phyloP scores from a whole-genome alignment of 257 asterid species.

The Nemophila menziesii region DNA sequence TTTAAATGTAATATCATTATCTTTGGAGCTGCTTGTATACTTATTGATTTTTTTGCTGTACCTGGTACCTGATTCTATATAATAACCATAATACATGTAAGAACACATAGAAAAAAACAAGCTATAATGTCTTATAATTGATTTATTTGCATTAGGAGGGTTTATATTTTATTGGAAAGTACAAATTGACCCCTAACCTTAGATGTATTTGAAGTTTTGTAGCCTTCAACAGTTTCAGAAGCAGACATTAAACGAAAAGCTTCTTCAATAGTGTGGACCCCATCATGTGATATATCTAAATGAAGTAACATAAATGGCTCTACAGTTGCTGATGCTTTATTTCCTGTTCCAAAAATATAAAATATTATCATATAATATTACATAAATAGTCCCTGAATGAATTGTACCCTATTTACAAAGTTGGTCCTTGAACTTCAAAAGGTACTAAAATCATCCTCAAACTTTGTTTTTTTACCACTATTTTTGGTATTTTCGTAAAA shows the following conservation, averaged over 20 bases:
- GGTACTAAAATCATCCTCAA: too few species aligned
- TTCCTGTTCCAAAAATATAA: conserved; percentile 46
- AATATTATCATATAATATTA: too few species aligned
- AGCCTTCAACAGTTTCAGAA: conserved; percentile 77
- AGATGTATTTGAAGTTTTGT: conserved; percentile 53
- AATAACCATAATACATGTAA: background rate
- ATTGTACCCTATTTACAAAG: too few species aligned
- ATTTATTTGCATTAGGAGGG: too few species aligned
- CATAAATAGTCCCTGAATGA: background rate
- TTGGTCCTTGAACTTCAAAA: too few species aligned
- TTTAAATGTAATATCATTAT: conserved; percentile 78
- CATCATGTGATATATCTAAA: conserved; percentile 70
- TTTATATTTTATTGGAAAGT: background rate
- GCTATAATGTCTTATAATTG: background rate
- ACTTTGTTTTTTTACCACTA: too few species aligned
- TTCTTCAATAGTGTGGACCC: conserved; percentile 59
- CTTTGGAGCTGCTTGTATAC: conserved; percentile 63
- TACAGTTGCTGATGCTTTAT: conserved; percentile 66
- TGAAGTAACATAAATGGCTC: conserved; percentile 83
- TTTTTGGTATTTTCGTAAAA: too few species aligned
- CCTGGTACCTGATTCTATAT: conserved; percentile 6
- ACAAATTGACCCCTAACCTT: conserved; percentile 48
- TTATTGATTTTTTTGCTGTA: conserved; percentile 63
- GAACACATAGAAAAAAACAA: background rate
- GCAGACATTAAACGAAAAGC: conserved; percentile 68